phyloP scores from a whole-genome alignment of 2,329 filamentous ascomycete genomes.

The Ophiostoma perfectum region DNA sequence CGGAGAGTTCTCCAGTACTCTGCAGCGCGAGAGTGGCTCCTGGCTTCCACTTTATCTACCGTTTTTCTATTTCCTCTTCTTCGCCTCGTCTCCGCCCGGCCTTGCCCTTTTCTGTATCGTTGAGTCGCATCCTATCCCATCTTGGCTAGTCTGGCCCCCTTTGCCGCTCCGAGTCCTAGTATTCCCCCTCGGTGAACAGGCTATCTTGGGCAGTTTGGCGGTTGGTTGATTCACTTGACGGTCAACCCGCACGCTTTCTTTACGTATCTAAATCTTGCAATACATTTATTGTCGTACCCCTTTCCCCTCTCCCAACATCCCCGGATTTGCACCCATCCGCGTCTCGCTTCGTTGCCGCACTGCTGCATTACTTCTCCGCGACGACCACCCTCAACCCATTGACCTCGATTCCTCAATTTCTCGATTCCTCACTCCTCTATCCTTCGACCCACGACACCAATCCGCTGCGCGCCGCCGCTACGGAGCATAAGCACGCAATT shows the following conservation, averaged over 20 bases:
- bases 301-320: background rate
- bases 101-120: conserved; percentile 1
- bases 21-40: background rate
- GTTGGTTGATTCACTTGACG: background rate
- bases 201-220: background rate
- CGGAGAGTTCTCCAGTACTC: background rate
- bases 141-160: conserved; percentile 1
- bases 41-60: conserved; percentile 2
- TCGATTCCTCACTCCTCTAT: background rate
- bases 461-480: conserved; percentile 3
- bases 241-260: background rate
- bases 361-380: background rate
- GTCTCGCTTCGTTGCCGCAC: background rate
- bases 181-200: conserved; percentile 1
- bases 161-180: background rate
- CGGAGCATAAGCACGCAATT: background rate
- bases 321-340: background rate
- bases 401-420: background rate
- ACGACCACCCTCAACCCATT: background rate
- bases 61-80: background rate
- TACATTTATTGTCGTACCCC: background rate
- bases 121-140: background rate
- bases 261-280: background rate
- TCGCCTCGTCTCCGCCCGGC: background rate
- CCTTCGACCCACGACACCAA: background rate